Evolutionary conservation across 164 flowering plant species (phyloP), one percentile per base, ranked within the genome.

Genomic region (Piper longum): DNA sequence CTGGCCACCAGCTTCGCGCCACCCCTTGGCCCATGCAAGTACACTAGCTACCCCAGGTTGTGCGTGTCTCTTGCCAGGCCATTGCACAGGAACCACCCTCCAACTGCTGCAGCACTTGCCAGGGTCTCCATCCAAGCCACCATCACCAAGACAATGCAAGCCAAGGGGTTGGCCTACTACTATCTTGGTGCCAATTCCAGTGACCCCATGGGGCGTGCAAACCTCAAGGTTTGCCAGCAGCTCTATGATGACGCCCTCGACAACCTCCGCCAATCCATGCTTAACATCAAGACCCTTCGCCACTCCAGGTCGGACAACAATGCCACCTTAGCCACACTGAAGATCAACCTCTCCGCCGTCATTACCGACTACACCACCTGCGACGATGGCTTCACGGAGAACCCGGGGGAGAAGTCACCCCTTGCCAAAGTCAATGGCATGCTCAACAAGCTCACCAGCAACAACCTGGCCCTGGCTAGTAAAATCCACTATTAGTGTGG

Each of bases 331-430:
- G 61, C 16, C 17, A 54, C 59, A 58, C 61, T 77, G n/a, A 63
- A 44, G 48, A 70, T 11, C 67, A 66, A 70, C 67, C 74, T 77
- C 56, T 67, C 70, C 0, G 76, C 78, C 3, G 75, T 57, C 11
- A 1, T 75, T 13, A n/a, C 72, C 6, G 60, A 56, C 54, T 55
- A 55, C 41, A n/a, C 17, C 40, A 42, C 60, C 11, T 64, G 66
- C 40, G 59, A 56, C 4, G 60, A 54, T 26, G 60, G 17, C 14
- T 64, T 64, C 60, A n/a, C 60, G 7, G 60, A 55, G 54, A 45
- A 8, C 19, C 60, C 66, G 42, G 66, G 60, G 36, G 7, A 16
- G 16, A 41, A 14, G 19, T 64, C 66, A n/a, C 60, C 66, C 7
- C 41, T 64, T 6, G n/a, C 18, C 16, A 43, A 41, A n/a, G n/a